These are phyloP conservation scores for Penicillium chermesinum DNA, from an alignment of 495 filamentous ascomycete species.

Conservation along the genomic window DNA sequence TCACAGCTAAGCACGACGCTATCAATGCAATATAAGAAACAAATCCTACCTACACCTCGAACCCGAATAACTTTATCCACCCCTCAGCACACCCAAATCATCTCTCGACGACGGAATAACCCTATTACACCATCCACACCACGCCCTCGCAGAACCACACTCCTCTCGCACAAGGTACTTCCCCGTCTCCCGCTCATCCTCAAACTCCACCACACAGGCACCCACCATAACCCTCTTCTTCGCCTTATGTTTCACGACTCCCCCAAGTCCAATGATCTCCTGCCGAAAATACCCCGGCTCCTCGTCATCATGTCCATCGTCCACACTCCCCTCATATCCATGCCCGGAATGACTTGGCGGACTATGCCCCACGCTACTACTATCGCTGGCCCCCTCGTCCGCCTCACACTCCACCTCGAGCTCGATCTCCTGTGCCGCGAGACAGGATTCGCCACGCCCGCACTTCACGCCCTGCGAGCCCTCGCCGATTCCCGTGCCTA, in stretches of 20 bases:
- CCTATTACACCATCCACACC: constrained; percentile 50
- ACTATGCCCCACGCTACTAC: constrained; percentile 15
- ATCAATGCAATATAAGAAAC: too few species aligned
- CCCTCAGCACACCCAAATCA: neutral
- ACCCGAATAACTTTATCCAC: neutral
- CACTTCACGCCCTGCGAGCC: constrained; percentile 83
- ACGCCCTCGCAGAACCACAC: constrained; percentile 42
- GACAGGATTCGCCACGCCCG: constrained; percentile 63
- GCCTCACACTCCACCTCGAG: constrained; percentile 76
- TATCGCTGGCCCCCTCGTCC: constrained; percentile 42
- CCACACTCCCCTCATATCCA: constrained; percentile 13
- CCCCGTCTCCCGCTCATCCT: constrained; percentile 64
- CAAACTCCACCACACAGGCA: constrained; percentile 74
- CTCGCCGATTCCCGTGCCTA: constrained; percentile 83
- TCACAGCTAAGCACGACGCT: too few species aligned
- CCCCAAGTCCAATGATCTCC: constrained; percentile 84
- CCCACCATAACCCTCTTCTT: constrained; percentile 73
- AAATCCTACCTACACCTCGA: too few species aligned
- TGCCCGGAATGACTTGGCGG: constrained; percentile 8
- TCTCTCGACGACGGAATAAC: constrained; percentile 34
- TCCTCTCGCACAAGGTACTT: constrained; percentile 62
- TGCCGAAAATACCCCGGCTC: constrained; percentile 69
- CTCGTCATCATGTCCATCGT: constrained; percentile 36
- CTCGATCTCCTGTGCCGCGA: constrained; percentile 66
- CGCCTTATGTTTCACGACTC: constrained; percentile 73